Evolutionary conservation across 148 eudicot genomes (phyloP).

Genomic region (Arctostaphylos glauca): DNA sequence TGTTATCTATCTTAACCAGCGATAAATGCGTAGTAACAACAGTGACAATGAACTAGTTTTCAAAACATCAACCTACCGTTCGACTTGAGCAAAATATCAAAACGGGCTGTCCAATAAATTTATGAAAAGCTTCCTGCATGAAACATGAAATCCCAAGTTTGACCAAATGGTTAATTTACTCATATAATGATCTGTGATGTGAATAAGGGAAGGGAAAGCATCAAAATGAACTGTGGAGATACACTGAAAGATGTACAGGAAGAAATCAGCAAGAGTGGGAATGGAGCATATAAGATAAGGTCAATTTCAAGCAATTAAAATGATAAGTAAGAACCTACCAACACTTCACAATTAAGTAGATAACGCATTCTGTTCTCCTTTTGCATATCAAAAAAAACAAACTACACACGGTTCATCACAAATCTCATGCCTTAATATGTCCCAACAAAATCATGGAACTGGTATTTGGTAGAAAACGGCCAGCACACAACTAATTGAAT

Average conservation of each 20-base stretch:
- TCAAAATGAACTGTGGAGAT: background rate
- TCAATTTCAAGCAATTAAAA: background rate
- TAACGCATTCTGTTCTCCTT: background rate
- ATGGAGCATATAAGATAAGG: background rate
- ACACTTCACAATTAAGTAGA: background rate
- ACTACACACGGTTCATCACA: background rate
- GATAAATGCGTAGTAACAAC: background rate
- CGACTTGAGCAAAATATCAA: conserved; percentile 86
- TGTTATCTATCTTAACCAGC: background rate
- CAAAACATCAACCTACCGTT: conserved; percentile 53
- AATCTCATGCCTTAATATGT: background rate
- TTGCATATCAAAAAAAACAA: background rate
- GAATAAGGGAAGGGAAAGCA: background rate
- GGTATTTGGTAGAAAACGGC: background rate
- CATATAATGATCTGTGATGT: background rate
- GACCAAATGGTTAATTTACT: background rate
- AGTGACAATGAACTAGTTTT: background rate
- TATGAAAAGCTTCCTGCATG: conserved; percentile 80
- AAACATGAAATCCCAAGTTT: conserved; percentile 13
- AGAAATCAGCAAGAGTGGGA: background rate
- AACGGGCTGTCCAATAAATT: conserved; percentile 89
- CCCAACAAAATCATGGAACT: background rate
- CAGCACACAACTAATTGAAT: background rate
- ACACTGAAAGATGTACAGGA: background rate
- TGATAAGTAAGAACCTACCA: background rate